Base-by-base conservation (phyloP, 164 flowering plant genomes). In the Sedum album region DNA sequence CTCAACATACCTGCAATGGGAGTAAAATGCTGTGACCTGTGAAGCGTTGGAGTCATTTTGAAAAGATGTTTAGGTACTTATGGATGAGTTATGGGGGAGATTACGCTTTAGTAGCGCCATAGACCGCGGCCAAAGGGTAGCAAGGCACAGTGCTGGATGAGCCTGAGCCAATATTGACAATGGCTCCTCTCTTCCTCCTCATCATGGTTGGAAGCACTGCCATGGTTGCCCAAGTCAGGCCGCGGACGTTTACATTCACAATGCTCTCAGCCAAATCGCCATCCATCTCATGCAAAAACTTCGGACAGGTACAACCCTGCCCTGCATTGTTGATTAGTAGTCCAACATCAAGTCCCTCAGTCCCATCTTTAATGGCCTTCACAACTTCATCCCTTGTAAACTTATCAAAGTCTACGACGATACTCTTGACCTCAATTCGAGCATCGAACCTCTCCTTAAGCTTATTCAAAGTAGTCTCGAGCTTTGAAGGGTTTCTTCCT, bases 21-120 rank as follows among this genome's bases (percentile, higher is more conserved):
- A 55, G 31, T 26, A 25, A 25, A 25, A 25, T 9, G 18, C n/a
- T n/a, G n/a, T n/a, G n/a, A 35, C 38, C 28, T 53, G 8, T 6
- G 28, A 10, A 5, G 5, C 25, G 25, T 49, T 9, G 8, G 15
- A 2, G 31, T 4, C 61, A 55, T 55, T 55, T 55, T 14, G 0
- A 23, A 1, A 17, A 23, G 61, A 23, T 55, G 7, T 25, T 55
- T 25, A 31, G 5, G 39, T 5, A 18, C 8, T 14, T 3, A 17
- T 13, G 42, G 25, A 31, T 15, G 9, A 23, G 23, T 63, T 63
- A 6, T 20, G 33, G 3, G 39, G 21, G 35, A 18, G 87, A 11
- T 78, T 76, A 93, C 98, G 91, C 93, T 83, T 94, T 94, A 0
- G 98, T 83, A 53, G 91, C 93, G 33, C 95, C 98, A 78, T 94